phyloP scores from a whole-genome alignment of 139 green algal species.

The Yamagishiella unicocca region DNA sequence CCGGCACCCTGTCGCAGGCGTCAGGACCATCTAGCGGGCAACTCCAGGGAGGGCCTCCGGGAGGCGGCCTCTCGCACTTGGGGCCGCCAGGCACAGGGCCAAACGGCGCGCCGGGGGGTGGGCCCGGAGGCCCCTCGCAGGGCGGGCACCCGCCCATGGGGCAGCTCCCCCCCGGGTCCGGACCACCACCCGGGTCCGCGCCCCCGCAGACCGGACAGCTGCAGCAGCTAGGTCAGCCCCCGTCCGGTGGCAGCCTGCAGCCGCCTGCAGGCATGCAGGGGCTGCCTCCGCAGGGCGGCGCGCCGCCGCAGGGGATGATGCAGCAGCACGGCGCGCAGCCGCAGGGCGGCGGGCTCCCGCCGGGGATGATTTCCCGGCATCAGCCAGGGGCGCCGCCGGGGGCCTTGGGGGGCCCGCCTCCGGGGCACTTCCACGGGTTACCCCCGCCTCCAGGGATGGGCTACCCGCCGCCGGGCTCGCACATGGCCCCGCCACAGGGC shows the following conservation, averaged over 20 bases:
- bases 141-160: not conserved
- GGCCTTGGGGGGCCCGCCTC: not conserved
- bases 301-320: not conserved
- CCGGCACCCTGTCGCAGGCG: not conserved
- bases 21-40: not conserved
- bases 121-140: not conserved
- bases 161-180: not conserved
- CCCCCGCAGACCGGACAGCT: not conserved
- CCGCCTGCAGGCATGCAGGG: slow-evolving; percentile 1
- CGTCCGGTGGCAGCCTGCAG: not conserved
- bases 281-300: not conserved
- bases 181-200: not conserved
- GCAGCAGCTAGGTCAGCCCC: not conserved
- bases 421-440: not conserved
- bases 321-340: slow-evolving; percentile 4
- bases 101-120: not conserved
- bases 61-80: not conserved
- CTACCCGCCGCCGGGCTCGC: not conserved
- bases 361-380: not conserved
- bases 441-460: slow-evolving; percentile 11
- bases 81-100: not conserved
- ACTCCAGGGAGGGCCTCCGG: not conserved
- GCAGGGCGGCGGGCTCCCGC: not conserved
- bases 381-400: not conserved
- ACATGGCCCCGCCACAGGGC: not conserved